Evolutionary conservation across 768 basidiomycete genomes (phyloP).

Genomic region (Lanmaoa rubissima): DNA sequence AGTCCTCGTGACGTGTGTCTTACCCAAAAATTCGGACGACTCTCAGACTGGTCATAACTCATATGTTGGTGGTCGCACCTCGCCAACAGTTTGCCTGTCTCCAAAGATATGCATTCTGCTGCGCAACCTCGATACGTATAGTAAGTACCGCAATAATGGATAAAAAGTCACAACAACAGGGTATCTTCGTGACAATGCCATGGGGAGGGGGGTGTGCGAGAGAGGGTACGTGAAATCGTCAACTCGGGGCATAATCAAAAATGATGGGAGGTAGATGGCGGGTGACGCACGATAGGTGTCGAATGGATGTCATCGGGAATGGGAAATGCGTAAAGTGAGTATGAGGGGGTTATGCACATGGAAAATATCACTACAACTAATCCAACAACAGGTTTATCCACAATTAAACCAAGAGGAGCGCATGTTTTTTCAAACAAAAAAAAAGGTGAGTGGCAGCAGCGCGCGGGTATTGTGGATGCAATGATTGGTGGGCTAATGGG

Average conservation of each 20-base stretch:
- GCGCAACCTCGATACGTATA: constrained; percentile 33
- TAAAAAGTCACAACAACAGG: constrained; percentile 34
- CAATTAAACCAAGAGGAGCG: constrained; percentile 31
- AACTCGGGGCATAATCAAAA: constrained; percentile 27
- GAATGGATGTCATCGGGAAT: constrained; percentile 11
- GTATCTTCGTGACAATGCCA: constrained; percentile 35
- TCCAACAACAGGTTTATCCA: constrained; percentile 37
- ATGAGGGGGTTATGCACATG: constrained; percentile 28
- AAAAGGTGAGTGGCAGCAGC: constrained; percentile 23
- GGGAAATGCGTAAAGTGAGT: constrained; percentile 25
- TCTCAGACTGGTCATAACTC: not conserved
- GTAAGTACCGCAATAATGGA: constrained; percentile 25
- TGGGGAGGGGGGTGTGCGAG: constrained; percentile 7
- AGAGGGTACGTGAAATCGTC: constrained; percentile 34
- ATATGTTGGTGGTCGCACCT: not conserved
- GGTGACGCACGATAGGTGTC: constrained; percentile 25
- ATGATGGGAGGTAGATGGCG: constrained; percentile 2
- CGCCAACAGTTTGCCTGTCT: constrained; percentile 12
- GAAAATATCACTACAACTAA: constrained; percentile 35
- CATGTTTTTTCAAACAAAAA: constrained; percentile 14
- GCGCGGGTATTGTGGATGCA: constrained; percentile 31
- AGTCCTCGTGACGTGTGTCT: not conserved
- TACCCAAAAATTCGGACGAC: not conserved
- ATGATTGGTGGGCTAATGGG: constrained; percentile 17
- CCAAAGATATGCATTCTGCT: constrained; percentile 37